A percentile compares a stretch with the other conserved stretches of the same genome.
These are phyloP conservation scores for Lantana camara DNA, from an alignment of 257 asterid species.

Conservation along the genomic window DNA sequence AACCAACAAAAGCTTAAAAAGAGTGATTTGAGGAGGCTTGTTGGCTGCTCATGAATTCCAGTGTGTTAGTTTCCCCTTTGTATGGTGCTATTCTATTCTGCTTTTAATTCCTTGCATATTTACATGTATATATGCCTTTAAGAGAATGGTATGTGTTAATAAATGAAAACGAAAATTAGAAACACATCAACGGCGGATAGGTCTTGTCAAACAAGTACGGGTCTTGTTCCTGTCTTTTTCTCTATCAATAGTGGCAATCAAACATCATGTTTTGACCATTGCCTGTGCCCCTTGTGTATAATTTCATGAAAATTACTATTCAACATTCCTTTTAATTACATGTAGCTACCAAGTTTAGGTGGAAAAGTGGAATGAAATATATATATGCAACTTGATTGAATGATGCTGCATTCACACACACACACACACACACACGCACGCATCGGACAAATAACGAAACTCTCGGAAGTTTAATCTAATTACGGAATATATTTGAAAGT, in stretches of 20 bases:
- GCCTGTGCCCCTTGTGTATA: neutral
- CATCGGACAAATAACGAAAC: too few relatives aligned
- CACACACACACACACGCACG: too few relatives aligned
- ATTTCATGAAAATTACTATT: neutral
- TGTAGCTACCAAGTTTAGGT: too few relatives aligned
- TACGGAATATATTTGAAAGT: too few relatives aligned
- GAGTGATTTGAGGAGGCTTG: slow-evolving; percentile 32
- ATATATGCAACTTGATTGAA: too few relatives aligned
- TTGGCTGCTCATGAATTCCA: slow-evolving; percentile 38
- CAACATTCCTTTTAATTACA: neutral
- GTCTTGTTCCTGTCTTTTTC: slow-evolving; percentile 23
- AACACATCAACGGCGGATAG: slow-evolving; percentile 6
- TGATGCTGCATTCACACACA: too few relatives aligned
- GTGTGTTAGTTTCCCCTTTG: slow-evolving; percentile 23
- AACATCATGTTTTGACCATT: neutral
- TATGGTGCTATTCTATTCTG: slow-evolving; percentile 20
- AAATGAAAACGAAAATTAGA: slow-evolving; percentile 10
- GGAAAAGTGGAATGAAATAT: too few relatives aligned
- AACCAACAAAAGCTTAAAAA: slow-evolving; percentile 32
- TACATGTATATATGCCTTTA: slow-evolving; percentile 42
- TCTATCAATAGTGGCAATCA: neutral
- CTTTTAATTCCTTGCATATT: neutral
- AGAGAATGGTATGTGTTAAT: too few relatives aligned
- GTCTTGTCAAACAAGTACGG: slow-evolving; percentile 48
- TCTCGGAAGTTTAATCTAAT: too few relatives aligned